Percentiles rank a stretch among this genome's conserved stretches.
phyloP scores from a whole-genome alignment of 495 filamentous ascomycete genomes.

The Xylaria sp. region DNA sequence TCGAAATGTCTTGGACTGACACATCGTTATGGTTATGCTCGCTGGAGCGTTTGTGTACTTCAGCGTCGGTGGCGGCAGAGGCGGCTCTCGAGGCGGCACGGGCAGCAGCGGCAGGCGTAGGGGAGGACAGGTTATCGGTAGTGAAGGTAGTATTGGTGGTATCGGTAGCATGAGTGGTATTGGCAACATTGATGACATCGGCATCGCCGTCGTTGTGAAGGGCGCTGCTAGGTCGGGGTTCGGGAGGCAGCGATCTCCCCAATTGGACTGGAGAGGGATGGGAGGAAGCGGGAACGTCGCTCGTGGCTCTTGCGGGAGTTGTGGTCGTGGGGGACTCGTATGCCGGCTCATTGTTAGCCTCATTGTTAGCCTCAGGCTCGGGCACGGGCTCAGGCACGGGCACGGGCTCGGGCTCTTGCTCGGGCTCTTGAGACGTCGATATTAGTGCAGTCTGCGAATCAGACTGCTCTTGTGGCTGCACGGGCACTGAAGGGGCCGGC shows the following conservation, averaged over 20 bases:
- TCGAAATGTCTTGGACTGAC: constrained; percentile 21
- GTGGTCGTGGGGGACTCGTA: constrained; percentile 1
- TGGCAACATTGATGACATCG: constrained; percentile 42
- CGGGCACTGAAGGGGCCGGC: background rate
- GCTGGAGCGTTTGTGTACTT: constrained; percentile 46
- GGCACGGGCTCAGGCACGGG: too few relatives aligned
- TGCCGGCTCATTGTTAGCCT: constrained; percentile 16
- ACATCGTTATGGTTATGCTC: constrained; percentile 46
- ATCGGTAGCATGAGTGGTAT: constrained; percentile 51
- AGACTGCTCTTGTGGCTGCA: background rate
- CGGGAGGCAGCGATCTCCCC: constrained; percentile 33
- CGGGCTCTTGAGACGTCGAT: constrained; percentile 12
- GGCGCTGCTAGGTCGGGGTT: constrained; percentile 33
- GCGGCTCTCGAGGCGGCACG: constrained; percentile 61
- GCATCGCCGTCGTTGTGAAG: background rate
- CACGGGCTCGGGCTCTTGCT: too few relatives aligned
- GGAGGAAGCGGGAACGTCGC: background rate
- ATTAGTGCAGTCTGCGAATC: constrained; percentile 3
- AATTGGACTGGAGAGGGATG: constrained; percentile 28
- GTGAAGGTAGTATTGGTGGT: constrained; percentile 60
- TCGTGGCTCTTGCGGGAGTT: constrained; percentile 2
- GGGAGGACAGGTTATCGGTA: constrained; percentile 70
- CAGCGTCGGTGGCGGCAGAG: constrained; percentile 50
- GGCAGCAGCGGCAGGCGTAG: constrained; percentile 68
- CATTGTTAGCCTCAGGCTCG: too few relatives aligned